phyloP scores from a whole-genome alignment of 768 basidiomycete species.

The Boletus edulis region DNA sequence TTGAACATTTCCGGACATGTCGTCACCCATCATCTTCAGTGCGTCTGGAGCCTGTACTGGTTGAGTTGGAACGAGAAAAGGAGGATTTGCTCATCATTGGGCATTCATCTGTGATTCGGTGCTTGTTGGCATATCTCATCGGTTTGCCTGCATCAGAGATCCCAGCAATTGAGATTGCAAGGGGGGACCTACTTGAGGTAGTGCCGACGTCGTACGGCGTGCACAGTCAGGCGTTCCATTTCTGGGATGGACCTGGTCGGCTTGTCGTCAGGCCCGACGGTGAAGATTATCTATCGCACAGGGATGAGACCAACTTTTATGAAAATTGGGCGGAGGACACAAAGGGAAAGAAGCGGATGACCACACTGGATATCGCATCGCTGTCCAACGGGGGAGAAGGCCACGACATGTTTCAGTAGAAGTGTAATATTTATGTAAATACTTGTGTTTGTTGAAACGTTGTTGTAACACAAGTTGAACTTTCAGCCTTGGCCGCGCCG shows the following conservation, averaged over 20 bases:
- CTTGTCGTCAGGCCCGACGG: conserved; percentile 38
- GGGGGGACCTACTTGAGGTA: conserved; percentile 95
- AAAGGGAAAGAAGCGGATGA: conserved; percentile 51
- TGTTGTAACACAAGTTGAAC: too few relatives aligned
- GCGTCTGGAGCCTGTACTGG: conserved; percentile 87
- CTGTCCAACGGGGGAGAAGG: conserved; percentile 16
- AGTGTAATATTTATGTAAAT: background rate
- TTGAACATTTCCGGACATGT: background rate
- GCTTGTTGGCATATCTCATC: conserved; percentile 89
- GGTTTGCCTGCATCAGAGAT: conserved; percentile 95
- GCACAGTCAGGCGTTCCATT: conserved; percentile 85
- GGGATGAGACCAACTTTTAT: conserved; percentile 78
- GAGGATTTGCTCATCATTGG: conserved; percentile 96
- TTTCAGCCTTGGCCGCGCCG: background rate
- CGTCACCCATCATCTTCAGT: conserved; percentile 44
- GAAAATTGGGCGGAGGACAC: conserved; percentile 86
- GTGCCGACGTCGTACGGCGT: conserved; percentile 89
- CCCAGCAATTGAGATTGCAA: conserved; percentile 94
- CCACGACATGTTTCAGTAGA: conserved; percentile 5
- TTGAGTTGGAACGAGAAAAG: conserved; percentile 92
- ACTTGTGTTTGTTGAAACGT: background rate
- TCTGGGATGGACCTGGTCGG: conserved; percentile 87
- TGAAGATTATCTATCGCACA: conserved; percentile 32
- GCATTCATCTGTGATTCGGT: conserved; percentile 96
- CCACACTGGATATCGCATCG: conserved; percentile 30